Conservation (phyloP, 306 rosid species). For the Dalbergia oliveri region DNA sequence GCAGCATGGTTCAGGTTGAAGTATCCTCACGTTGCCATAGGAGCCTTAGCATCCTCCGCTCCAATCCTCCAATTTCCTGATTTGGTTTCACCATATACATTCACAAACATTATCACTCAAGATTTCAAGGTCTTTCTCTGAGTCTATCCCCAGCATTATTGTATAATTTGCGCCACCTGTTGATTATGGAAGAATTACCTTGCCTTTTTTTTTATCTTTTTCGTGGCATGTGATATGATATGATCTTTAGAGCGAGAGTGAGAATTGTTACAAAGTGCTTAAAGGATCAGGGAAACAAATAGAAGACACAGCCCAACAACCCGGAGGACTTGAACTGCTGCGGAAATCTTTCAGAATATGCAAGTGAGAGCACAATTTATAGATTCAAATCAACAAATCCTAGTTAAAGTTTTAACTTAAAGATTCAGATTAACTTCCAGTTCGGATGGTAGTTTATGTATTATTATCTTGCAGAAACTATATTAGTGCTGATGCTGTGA, state of each 20-base stretch:
- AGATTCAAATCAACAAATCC: too few species aligned
- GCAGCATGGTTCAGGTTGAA: constrained; percentile 91
- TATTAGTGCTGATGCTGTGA: constrained; percentile 23
- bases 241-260: constrained; percentile 70
- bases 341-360: constrained; percentile 72
- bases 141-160: too few species aligned
- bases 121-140: constrained; percentile 70
- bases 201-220: too few species aligned
- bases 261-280: constrained; percentile 78
- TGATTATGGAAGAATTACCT: too few species aligned
- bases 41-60: constrained; percentile 90
- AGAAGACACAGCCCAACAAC: constrained; percentile 40
- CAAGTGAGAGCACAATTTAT: constrained; percentile 53
- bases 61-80: constrained; percentile 78
- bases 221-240: too few species aligned
- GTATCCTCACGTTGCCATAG: constrained; percentile 82
- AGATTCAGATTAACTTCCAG: too few species aligned
- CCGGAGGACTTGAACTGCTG: constrained; percentile 57
- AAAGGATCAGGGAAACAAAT: constrained; percentile 73
- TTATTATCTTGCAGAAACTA: constrained; percentile 38
- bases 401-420: neutral
- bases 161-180: too few species aligned
- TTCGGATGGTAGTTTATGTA: too few species aligned
- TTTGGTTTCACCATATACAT: constrained; percentile 69
- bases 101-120: constrained; percentile 60